Base-by-base conservation (phyloP, 169 alveolate genomes). In the Plasmodium chabaudi region DNA sequence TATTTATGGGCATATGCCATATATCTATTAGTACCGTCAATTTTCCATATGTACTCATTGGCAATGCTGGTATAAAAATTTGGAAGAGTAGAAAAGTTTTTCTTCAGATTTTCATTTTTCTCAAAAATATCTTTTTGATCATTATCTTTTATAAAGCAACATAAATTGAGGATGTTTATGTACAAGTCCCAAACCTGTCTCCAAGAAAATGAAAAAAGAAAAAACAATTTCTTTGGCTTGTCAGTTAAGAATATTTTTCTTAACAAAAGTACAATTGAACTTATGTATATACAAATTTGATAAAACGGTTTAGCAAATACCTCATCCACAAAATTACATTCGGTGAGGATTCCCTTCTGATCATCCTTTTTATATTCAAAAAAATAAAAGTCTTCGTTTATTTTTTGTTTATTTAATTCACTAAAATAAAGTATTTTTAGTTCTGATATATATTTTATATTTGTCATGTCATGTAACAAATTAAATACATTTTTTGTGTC, bases 131-230 rank as follows among this genome's bases (percentile, higher is more conserved):
- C 46, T 55, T 75, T 65, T 51, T 21, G 25, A 6, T 63, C 88
- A 42, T 55, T 75, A 42, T 75, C 64, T 17, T 75, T 75, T 55
- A 63, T 21, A 39, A 47, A 44, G 47, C 75, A 63, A 42, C 77
- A 75, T 39, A 75, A 25, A 25, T 63, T 65, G 17, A 75, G 39
- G 5, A 67, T 49, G 23, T 42, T 75, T 63, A 75, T 49, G 27
- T 75, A 75, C 9, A 75, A 53, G 17, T 75, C 88, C 88, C 88
- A 75, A n/a, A 75, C 75, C 88, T 75, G n/a, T 27, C 9, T 61
- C 13, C 21, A 51, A 13, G 53, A 17, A 44, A 59, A 39, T 13
- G 34, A 23, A 19, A 19, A 19, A 9, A 23, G 3, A 4, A 57
- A 17, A 57, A 23, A 19, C 0, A 51, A 15, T 51, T 13, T 51